Percentiles rank a stretch among this genome's conserved stretches.
Conservation (phyloP, 148 eudicot species). For the Heliosperma pusillum region DNA sequence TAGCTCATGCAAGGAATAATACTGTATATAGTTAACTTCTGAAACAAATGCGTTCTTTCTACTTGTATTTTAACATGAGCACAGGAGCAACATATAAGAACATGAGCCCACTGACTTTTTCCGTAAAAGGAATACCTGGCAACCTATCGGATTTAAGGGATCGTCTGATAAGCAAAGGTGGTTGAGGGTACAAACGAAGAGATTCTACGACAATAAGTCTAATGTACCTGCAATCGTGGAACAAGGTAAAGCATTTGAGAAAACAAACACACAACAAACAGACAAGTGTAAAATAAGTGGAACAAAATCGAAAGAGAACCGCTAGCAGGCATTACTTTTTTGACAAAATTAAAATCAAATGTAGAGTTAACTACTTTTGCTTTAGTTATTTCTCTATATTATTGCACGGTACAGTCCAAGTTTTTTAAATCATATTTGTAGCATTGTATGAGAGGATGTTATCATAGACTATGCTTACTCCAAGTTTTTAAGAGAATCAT, state of each 20-base stretch:
- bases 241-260: not conserved
- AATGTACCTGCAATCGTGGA: conserved; percentile 53
- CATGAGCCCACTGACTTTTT: not conserved
- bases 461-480: conserved; percentile 37
- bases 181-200: conserved; percentile 93
- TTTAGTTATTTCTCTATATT: not conserved
- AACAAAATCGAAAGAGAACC: not conserved
- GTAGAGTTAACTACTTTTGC: not conserved
- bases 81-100: not conserved
- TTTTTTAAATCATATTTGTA: not conserved
- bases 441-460: not conserved
- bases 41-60: not conserved
- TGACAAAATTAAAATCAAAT: not conserved
- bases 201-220: conserved; percentile 85
- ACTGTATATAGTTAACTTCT: not conserved
- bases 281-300: not conserved
- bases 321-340: not conserved
- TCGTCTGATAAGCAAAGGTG: conserved; percentile 95
- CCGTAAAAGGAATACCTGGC: conserved; percentile 53
- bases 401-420: not conserved
- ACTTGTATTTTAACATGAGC: not conserved
- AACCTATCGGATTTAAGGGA: conserved; percentile 68
- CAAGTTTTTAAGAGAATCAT: conserved; percentile 69
- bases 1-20: not conserved
- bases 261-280: not conserved